Base-by-base conservation (phyloP, 2,329 filamentous ascomycete genomes). In the Penicillium sp. region DNA sequence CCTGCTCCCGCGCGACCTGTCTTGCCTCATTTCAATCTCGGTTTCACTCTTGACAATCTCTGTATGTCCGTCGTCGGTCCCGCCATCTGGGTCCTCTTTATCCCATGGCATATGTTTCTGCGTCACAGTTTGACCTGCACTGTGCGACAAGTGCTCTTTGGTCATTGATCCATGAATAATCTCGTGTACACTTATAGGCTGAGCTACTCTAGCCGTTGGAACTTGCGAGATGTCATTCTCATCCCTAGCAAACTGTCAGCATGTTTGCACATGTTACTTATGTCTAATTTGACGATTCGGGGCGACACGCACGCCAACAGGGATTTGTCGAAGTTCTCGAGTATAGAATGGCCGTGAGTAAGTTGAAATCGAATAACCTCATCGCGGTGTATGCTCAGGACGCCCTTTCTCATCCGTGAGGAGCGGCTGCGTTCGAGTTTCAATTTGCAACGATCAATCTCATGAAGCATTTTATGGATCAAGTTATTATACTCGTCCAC, bases 351-450 rank as follows among this genome's bases (percentile, higher is more conserved):
- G 10, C 52, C 48, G 6, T 47, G 29, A 19, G 31, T 33, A 4
- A 34, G n/a, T 31, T 54, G 40, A 16, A 51, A 54, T 16, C 44
- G 48, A 18, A 49, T 39, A 10, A 54, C 43, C n/a, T 54, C 52
- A 2, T 22, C 29, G 9, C 37, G 28, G 22, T 54, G 48, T 19
- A 54, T 45, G 14, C 37, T 42, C 22, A 51, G 34, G 13, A 54
- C 47, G 28, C 52, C 52, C 10, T 48, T 27, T 25, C 40, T 47
- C 22, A 54, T 49, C 14, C 52, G 27, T 8, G 25, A 41, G 14
- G 41, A 41, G 18, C 52, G 29, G 29, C 19, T 40, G 11, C 34
- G 16, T 19, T 54, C 41, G 5, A 54, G 44, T 25, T 51, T 49
- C n/a, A 25, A 35, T 22, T 40, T 54, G 41, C 41, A 51, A 1